A percentile compares a stretch with the other conserved stretches of the same genome.
These are phyloP conservation scores for Verruconis gallopava DNA, from an alignment of 2,329 filamentous ascomycete species.

Conservation along the genomic window DNA sequence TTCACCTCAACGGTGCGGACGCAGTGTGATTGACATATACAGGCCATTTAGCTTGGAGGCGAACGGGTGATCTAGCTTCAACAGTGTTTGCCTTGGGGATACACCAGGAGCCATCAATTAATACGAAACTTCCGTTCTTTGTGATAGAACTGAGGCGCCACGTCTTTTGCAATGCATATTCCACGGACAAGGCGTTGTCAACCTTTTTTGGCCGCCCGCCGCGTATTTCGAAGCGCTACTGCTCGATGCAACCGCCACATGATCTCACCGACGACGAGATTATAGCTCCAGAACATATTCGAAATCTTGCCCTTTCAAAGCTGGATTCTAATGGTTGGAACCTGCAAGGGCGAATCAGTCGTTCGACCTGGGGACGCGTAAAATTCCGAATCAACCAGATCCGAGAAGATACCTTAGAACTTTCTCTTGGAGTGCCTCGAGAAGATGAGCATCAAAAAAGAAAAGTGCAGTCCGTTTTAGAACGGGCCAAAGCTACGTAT, in stretches of 20 bases:
- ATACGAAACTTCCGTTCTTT: constrained; percentile 23
- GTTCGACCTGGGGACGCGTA: constrained; percentile 34
- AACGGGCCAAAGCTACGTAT: constrained; percentile 1
- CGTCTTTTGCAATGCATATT: constrained; percentile 20
- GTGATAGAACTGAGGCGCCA: constrained; percentile 23
- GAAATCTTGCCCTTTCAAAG: constrained; percentile 25
- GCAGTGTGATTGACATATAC: no score
- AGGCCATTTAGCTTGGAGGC: constrained; percentile 22
- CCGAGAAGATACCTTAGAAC: constrained; percentile 46
- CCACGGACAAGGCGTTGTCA: constrained; percentile 37
- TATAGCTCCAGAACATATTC: constrained; percentile 30
- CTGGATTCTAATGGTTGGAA: constrained; percentile 43
- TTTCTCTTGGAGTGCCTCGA: constrained; percentile 34
- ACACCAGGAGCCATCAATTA: constrained; percentile 21
- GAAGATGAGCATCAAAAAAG: neutral
- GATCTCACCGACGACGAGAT: constrained; percentile 40
- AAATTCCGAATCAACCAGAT: constrained; percentile 37
- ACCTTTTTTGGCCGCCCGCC: constrained; percentile 45
- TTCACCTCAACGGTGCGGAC: no score
- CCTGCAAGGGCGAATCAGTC: constrained; percentile 28
- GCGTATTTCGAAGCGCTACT: constrained; percentile 39
- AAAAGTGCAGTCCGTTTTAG: neutral
- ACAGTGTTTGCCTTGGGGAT: constrained; percentile 25
- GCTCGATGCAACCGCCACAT: constrained; percentile 39
- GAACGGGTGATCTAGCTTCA: constrained; percentile 19